Evolutionary conservation across 352 stramenopile genomes (phyloP), one percentile per base, ranked within the genome.

Genomic region (Phytopythium aichiense): DNA sequence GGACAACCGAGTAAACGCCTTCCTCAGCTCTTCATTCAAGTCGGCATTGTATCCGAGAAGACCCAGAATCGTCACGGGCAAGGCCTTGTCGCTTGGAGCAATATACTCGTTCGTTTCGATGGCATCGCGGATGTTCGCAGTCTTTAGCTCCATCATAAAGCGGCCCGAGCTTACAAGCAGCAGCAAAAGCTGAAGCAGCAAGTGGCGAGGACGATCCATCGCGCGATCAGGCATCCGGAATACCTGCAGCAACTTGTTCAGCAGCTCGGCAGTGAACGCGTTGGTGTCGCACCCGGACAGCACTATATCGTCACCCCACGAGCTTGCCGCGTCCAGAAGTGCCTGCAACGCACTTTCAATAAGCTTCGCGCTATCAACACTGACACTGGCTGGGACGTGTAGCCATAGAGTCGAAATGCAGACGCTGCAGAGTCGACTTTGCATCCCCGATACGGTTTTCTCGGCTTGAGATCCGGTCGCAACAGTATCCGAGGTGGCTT

Each of bases 11-110:
- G 76, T 50, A 6, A 92, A 66, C 1, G 74, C 74, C 12, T 69
- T 56, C 18, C 69, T 68, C 31, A 91, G 88, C 37, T 90, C 84
- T 30, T 73, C 74, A 37, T 88, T 90, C 11, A 92, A 60, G 59
- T 92, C 81, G 0, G 81, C 66, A 20, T 79, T 89, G 64, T 88
- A 92, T 0, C 84, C 84, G 1, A 92, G 67, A 35, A 92, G 62
- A 35, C 79, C 78, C 13, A 92, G 54, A 23, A 92, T 76, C 8
- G 84, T 73, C 2, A 90, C 76, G 12, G 74, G 69, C 9, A 89
- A 57, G 6, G 79, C 67, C 50, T 92, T 91, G 56, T 89, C 76
- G 4, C 68, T 67, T 0, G 72, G 59, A 0, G 65, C 61, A 23
- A 88, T 79, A 23, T 80, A 64, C 37, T 79, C 68, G 46, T 91